Conservation (phyloP, 2,329 filamentous ascomycete species). For the Colletotrichum siamense region DNA sequence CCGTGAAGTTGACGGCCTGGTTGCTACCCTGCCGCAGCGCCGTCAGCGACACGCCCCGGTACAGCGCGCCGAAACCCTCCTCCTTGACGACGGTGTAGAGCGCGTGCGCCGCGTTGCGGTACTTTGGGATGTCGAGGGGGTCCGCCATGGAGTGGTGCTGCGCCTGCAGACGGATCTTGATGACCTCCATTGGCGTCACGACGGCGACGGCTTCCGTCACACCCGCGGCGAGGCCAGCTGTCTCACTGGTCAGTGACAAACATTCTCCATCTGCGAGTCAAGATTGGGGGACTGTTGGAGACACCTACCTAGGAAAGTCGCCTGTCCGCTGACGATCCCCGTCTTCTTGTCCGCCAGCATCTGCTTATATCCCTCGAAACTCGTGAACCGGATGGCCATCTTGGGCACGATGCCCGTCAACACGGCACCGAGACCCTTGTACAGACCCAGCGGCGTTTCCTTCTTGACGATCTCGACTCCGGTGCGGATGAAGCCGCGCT, state of each 20-base stretch:
- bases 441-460: slow-evolving; percentile 91
- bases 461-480: slow-evolving; percentile 85
- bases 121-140: slow-evolving; percentile 94
- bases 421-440: slow-evolving; percentile 98
- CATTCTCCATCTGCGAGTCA: accelerated
- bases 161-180: slow-evolving; percentile 98
- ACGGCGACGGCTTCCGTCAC: slow-evolving; percentile 96
- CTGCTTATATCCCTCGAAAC: slow-evolving; percentile 95
- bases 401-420: slow-evolving; percentile 96
- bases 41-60: slow-evolving; percentile 92
- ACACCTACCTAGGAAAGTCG: slow-evolving; percentile 60
- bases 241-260: background rate
- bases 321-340: slow-evolving; percentile 71
- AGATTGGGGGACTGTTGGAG: background rate
- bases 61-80: slow-evolving; percentile 86
- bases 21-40: slow-evolving; percentile 95
- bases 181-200: slow-evolving; percentile 98
- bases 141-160: slow-evolving; percentile 99
- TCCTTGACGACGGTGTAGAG: slow-evolving; percentile 90
- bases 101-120: slow-evolving; percentile 87
- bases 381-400: slow-evolving; percentile 99
- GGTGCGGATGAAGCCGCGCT: slow-evolving; percentile 86
- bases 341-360: slow-evolving; percentile 72
- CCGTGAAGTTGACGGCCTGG: slow-evolving; percentile 98
- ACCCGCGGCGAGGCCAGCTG: slow-evolving; percentile 86